Percentiles rank a stretch among this genome's conserved stretches.
phyloP scores from a whole-genome alignment of 2,329 filamentous ascomycete species.

The Mycosphaerella arachidis region DNA sequence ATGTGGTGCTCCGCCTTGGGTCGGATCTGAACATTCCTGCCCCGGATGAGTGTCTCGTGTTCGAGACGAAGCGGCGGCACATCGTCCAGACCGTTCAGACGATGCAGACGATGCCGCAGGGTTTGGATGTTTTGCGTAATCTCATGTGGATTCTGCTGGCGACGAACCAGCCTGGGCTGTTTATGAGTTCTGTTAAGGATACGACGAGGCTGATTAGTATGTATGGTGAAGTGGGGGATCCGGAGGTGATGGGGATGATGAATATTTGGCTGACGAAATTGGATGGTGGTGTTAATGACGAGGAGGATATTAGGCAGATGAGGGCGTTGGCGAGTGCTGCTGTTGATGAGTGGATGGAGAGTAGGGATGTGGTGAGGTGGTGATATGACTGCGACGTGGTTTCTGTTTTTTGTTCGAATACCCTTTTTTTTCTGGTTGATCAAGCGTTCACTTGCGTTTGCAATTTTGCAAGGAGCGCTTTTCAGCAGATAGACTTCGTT shows the following conservation, averaged over 20 bases:
- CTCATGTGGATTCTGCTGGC: slow-evolving; percentile 33
- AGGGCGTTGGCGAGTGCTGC: slow-evolving; percentile 22
- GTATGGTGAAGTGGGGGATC: slow-evolving; percentile 23
- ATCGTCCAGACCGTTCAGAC: slow-evolving; percentile 22
- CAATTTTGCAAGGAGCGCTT: neutral
- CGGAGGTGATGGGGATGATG: slow-evolving; percentile 23
- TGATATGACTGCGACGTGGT: neutral
- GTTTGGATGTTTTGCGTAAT: slow-evolving; percentile 33
- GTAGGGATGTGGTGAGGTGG: neutral
- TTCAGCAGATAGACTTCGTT: neutral
- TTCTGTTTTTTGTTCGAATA: neutral
- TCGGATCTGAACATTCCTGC: slow-evolving; percentile 26
- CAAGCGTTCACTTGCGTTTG: neutral
- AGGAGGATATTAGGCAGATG: slow-evolving; percentile 26
- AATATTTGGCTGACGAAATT: slow-evolving; percentile 28
- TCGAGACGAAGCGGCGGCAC: slow-evolving; percentile 17
- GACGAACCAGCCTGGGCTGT: slow-evolving; percentile 24
- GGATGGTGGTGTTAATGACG: slow-evolving; percentile 26
- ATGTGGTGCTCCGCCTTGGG: slow-evolving; percentile 23
- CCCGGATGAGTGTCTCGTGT: slow-evolving; percentile 15
- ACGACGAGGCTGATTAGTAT: slow-evolving; percentile 35
- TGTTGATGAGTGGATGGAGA: slow-evolving; percentile 18
- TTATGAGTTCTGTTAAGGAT: slow-evolving; percentile 34
- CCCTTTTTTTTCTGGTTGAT: neutral
- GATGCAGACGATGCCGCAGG: slow-evolving; percentile 26